Base-by-base conservation (phyloP, 75 land plant species). In the Cunninghamia lanceolata region DNA sequence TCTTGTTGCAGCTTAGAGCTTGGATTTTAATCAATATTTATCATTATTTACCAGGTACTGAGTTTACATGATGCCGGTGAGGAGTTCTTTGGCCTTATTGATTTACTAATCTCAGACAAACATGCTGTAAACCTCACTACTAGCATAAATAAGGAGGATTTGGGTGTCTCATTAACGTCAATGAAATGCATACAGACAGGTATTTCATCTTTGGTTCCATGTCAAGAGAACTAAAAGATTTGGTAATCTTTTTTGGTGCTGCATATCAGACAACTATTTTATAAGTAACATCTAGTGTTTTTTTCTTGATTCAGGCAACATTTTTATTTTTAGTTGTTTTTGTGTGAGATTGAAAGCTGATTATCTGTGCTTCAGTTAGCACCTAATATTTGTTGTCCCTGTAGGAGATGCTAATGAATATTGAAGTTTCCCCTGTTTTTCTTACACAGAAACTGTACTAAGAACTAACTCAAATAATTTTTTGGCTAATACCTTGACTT, bases 51-150 rank as follows among this genome's bases (percentile, higher is more conserved):
- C 21, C 28, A 43, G 82, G 82, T 80, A 43, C 9, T 80, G 15
- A 43, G 46, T 46, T 43, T 80, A 9, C 82, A 80, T 80, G 42
- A 40, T 80, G 82, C 82, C 6, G 82, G 4, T 40, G 82, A 80
- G 46, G 82, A 80, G 45, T 42, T 80, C 82, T 43, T 9, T 43
- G 32, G 28, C 47, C 46, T 80, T 46, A 43, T 25, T 9, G 82
- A 80, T 43, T 42, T 78, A 78, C 81, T 78, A 42, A 42, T 78
- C 46, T 40, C 81, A 78, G 81, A 45, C 46, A 42, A 80, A 80
- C 14, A 1, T 80, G 42, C 15, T 38, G 25, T 39, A 17, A 7
- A 16, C 35, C 14, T 7, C 43, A 28, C 25, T 10, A 45, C 45
- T 28, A 42, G 47, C 47, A 45, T 43, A 80, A 40, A 45, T 43